Conservation (phyloP, 768 basidiomycete species). For the button mushroom (Agaricus bisporus) region DNA sequence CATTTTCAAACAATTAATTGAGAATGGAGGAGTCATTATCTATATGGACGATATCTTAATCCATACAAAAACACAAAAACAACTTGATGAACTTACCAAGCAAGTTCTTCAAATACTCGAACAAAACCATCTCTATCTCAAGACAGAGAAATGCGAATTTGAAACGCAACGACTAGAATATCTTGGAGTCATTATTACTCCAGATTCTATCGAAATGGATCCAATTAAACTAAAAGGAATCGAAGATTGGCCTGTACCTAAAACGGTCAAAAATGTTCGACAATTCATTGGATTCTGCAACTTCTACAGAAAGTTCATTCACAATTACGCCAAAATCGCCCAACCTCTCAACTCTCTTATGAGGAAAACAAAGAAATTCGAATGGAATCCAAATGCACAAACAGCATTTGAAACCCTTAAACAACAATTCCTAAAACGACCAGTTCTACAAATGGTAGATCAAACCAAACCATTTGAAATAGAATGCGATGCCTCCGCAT, state of each 20-base stretch:
- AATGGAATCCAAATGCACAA: neutral
- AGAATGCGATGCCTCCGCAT: neutral
- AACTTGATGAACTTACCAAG: neutral
- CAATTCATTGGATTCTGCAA: conserved; percentile 39
- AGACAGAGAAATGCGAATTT: conserved; percentile 9
- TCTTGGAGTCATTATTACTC: conserved; percentile 2
- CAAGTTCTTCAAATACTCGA: neutral
- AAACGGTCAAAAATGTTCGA: conserved; percentile 25
- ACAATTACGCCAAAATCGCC: conserved; percentile 20
- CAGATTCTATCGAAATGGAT: conserved; percentile 23
- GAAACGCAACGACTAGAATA: neutral
- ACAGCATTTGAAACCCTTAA: conserved; percentile 19
- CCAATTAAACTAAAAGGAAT: conserved; percentile 31
- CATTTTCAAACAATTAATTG: conserved; percentile 15
- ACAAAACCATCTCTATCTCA: neutral
- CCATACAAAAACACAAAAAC: conserved; percentile 12
- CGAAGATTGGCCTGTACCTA: conserved; percentile 29
- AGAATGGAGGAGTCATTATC: conserved; percentile 15
- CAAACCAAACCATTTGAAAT: conserved; percentile 4
- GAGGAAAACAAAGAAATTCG: neutral
- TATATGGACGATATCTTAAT: conserved; percentile 39
- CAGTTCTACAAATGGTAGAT: neutral
- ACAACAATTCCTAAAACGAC: neutral
- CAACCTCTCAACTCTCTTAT: neutral
- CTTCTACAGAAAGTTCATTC: conserved; percentile 38